A percentile compares a stretch with the other conserved stretches of the same genome.
phyloP scores from a whole-genome alignment of 371 early-diverging fungal species.

The Mucor velutinosus region DNA sequence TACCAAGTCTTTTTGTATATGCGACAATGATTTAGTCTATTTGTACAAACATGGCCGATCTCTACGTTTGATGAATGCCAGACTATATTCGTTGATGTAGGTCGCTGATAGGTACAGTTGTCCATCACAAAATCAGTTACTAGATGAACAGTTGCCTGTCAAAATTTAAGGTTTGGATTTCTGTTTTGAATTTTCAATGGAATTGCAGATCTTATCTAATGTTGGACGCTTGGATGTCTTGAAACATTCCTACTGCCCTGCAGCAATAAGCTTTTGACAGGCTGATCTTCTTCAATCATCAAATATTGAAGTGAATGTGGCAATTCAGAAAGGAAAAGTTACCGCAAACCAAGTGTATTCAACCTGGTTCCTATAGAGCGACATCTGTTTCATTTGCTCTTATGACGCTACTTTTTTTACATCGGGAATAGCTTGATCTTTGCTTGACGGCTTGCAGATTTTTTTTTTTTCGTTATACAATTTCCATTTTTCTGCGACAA shows the following conservation, averaged over 20 bases:
- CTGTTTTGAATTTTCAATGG: too few relatives aligned
- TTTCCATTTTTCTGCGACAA: neutral
- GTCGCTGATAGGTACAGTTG: too few relatives aligned
- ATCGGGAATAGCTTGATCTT: neutral
- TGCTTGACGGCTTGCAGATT: neutral
- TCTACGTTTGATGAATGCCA: neutral
- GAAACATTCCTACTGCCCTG: too few relatives aligned
- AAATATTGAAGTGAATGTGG: neutral
- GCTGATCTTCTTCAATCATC: neutral
- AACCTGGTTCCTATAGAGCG: too few relatives aligned
- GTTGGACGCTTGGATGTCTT: too few relatives aligned
- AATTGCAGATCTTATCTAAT: too few relatives aligned
- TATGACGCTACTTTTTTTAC: neutral
- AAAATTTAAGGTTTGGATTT: too few relatives aligned
- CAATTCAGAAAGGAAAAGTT: neutral
- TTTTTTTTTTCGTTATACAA: neutral
- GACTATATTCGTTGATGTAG: too few relatives aligned
- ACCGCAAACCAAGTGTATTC: neutral
- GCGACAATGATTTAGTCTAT: neutral
- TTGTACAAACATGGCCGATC: neutral
- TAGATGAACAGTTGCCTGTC: too few relatives aligned
- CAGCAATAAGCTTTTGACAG: neutral
- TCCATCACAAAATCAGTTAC: too few relatives aligned
- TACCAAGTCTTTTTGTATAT: neutral
- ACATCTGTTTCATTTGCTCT: neutral